Conservation (phyloP, 192 early-diverging fungal genomes). For the Coemansia sp. region DNA sequence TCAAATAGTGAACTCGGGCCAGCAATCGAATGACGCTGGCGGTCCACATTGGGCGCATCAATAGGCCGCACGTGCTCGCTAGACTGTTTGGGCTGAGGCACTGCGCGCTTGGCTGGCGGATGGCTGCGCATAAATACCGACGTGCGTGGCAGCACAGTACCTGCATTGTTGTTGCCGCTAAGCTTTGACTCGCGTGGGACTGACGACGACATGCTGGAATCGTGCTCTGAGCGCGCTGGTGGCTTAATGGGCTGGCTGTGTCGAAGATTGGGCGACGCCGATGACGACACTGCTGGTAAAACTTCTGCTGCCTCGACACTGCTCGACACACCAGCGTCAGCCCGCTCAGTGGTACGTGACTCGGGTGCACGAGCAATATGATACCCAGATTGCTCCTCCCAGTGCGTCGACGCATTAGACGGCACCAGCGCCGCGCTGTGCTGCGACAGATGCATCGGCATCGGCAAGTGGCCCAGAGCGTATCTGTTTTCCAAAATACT, state of each 20-base stretch:
- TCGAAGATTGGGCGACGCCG: conserved; percentile 33
- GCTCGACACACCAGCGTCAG: conserved; percentile 9
- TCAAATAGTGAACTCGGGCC: conserved; percentile 11
- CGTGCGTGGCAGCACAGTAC: conserved; percentile 15
- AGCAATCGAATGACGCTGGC: neutral
- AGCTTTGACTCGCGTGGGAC: conserved; percentile 30
- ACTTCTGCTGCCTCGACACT: conserved; percentile 22
- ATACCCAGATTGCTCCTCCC: conserved; percentile 17
- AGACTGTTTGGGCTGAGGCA: neutral
- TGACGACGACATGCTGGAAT: conserved; percentile 22
- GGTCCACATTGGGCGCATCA: neutral
- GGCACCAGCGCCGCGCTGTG: conserved; percentile 7
- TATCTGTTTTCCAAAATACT: neutral
- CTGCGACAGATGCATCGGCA: conserved; percentile 14
- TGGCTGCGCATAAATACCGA: conserved; percentile 26
- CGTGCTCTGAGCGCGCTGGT: conserved; percentile 16
- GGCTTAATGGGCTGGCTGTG: conserved; percentile 29
- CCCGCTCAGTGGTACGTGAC: conserved; percentile 1
- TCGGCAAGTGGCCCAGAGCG: neutral
- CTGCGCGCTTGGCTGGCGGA: neutral
- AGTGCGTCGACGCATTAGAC: conserved; percentile 22
- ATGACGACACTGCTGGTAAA: conserved; percentile 19
- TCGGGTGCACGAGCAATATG: conserved; percentile 1
- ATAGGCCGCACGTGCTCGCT: neutral
- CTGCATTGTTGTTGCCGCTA: neutral